phyloP scores from a whole-genome alignment of 176 grass and related monocot species.

The Hyparrhenia diplandra region DNA sequence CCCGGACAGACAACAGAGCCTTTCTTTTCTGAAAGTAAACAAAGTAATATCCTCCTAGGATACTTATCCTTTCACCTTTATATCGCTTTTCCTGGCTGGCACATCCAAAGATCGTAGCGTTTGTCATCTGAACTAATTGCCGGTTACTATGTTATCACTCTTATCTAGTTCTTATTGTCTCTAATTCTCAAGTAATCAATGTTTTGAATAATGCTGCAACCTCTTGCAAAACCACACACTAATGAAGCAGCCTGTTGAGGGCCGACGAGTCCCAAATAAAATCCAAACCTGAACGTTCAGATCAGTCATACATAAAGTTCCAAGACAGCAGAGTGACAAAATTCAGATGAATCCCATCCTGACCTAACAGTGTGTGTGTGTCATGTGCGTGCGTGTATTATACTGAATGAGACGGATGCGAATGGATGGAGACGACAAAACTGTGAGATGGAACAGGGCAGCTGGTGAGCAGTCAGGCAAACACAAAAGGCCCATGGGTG shows the following conservation, averaged over 20 bases:
- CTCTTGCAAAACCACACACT: neutral
- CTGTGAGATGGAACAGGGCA: slow-evolving; percentile 9
- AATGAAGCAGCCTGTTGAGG: neutral
- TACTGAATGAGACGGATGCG: neutral
- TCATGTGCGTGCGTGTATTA: neutral
- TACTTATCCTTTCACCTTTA: slow-evolving; percentile 23
- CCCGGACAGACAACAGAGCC: neutral
- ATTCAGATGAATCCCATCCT: slow-evolving; percentile 27
- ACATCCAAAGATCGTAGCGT: neutral
- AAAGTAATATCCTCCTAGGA: slow-evolving; percentile 49
- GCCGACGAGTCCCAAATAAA: neutral
- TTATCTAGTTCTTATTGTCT: neutral
- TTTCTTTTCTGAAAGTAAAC: slow-evolving; percentile 37
- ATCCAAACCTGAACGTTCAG: slow-evolving; percentile 2
- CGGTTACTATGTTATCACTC: neutral
- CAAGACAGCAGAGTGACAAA: neutral
- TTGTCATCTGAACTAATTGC: neutral
- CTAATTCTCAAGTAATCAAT: neutral
- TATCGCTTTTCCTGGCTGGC: slow-evolving; percentile 15
- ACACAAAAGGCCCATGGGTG: neutral
- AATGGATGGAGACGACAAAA: neutral
- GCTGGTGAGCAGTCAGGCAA: slow-evolving; percentile 22
- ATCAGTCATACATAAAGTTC: slow-evolving; percentile 3
- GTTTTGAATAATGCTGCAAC: neutral
- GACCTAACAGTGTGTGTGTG: slow-evolving; percentile 11